Base-by-base conservation (phyloP, 139 green algal species). In the Tetradesmus lagerheimii region DNA sequence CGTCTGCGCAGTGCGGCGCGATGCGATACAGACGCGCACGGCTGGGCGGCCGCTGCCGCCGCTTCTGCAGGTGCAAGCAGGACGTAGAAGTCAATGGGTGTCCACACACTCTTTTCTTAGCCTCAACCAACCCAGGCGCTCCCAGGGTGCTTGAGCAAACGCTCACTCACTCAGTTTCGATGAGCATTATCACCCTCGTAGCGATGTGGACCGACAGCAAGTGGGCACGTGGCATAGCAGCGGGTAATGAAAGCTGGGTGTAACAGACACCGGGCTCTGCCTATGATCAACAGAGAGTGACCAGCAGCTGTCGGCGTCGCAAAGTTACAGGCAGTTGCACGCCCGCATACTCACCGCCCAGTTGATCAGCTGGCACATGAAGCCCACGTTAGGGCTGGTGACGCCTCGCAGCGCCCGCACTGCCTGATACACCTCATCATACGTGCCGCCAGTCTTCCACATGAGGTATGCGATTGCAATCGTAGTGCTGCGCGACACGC, bases 391-490 rank as follows among this genome's bases (percentile, higher is more conserved):
- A 12, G 98, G 98, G 86, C 98, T 99, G 37, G 97, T 96, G 9
- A 99, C 95, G 0, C 96, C 97, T 0, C 97, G 90, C 1, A 94
- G 85, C 1, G 91, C 92, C 92, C 99, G 98, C 23, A 99, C 97
- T 2, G 88, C 81, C 23, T 76, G 82, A 83, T 97, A 98, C 23
- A 95, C 91, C 29, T 99, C 96, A 14, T 99, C 97, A 91, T 99
- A 99, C 0, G 83, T 80, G 20, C 86, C 66, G 4, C 92, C 90
- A 43, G 80, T 88, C 83, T 92, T 95, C 97, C 96, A 99, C 97
- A 99, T 99, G 14, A 99, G 91, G 91, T 98, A 99, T 0, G 95
- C 97, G 35, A 99, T 99, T 2, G 94, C 96, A 2, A 99, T 91
- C 0, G 95, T 96, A 5, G 95, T 95, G 34, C 94, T 98, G 31